Conservation (phyloP, 2,329 filamentous ascomycete species). For the Diplodia seriata region DNA sequence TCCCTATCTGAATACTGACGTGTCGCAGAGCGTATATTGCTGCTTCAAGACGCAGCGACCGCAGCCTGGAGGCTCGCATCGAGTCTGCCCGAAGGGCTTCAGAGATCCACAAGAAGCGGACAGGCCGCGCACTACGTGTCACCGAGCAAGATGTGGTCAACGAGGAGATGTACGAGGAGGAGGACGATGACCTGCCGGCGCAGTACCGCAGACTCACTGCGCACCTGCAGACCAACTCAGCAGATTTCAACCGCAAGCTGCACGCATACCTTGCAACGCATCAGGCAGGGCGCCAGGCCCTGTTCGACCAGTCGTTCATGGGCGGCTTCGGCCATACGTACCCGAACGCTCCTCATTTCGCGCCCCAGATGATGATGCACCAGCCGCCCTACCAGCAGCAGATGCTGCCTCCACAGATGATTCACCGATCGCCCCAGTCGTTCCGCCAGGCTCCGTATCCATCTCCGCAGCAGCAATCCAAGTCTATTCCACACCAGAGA, state of each 20-base stretch:
- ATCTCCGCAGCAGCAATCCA: slow-evolving; percentile 51
- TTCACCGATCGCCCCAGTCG: slow-evolving; percentile 40
- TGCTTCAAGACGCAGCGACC: slow-evolving; percentile 83
- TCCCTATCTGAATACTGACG: slow-evolving; percentile 33
- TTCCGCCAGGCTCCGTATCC: slow-evolving; percentile 38
- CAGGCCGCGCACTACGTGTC: slow-evolving; percentile 80
- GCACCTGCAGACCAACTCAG: slow-evolving; percentile 66
- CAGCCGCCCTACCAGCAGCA: slow-evolving; percentile 42
- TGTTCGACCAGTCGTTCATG: slow-evolving; percentile 26
- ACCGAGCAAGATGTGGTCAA: slow-evolving; percentile 86
- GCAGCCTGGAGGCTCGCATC: slow-evolving; percentile 84
- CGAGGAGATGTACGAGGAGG: slow-evolving; percentile 96
- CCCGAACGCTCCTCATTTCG: slow-evolving; percentile 49
- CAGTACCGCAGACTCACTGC: slow-evolving; percentile 69
- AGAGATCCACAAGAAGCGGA: slow-evolving; percentile 87
- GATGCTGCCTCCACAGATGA: slow-evolving; percentile 47
- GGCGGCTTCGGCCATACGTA: slow-evolving; percentile 40
- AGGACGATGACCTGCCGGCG: slow-evolving; percentile 79
- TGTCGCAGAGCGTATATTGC: slow-evolving; percentile 80
- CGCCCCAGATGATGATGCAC: slow-evolving; percentile 47
- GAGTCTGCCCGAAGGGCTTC: slow-evolving; percentile 88
- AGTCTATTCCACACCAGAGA: slow-evolving; percentile 52
- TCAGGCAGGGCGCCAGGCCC: slow-evolving; percentile 54
- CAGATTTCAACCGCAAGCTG: slow-evolving; percentile 67
- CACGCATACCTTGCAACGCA: slow-evolving; percentile 65